Evolutionary conservation across 805 yeast species (phyloP).

Genomic region (Hanseniaspora jakobsenii): DNA sequence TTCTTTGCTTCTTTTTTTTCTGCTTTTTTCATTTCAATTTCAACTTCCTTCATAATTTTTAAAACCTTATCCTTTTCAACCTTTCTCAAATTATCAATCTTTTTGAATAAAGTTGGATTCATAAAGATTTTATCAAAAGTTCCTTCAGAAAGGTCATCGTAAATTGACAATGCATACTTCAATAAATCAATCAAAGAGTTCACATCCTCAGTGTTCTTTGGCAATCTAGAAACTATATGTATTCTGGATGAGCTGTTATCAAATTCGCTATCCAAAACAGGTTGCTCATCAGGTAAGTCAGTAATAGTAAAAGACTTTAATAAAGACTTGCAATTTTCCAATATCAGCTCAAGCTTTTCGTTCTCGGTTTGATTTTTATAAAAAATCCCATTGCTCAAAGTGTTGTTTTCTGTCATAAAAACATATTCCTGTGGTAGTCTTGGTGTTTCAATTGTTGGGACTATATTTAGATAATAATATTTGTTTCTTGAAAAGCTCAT

Average conservation of each 20-base stretch:
- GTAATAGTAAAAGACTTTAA: conserved; percentile 66
- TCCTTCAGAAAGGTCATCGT: conserved; percentile 46
- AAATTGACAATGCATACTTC: conserved; percentile 43
- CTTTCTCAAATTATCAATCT: conserved; percentile 66
- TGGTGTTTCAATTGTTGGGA: conserved; percentile 64
- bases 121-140: conserved; percentile 36
- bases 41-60: conserved; percentile 52
- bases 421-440: conserved; percentile 64
- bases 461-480: conserved; percentile 71
- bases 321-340: conserved; percentile 34
- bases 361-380: conserved; percentile 31
- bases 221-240: conserved; percentile 42
- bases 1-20: conserved; percentile 69
- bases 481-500: conserved; percentile 68
- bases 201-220: conserved; percentile 39
- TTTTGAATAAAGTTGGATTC: conserved; percentile 65
- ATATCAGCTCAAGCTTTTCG: conserved; percentile 35
- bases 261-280: conserved; percentile 46
- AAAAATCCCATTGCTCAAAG: conserved; percentile 52
- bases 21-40: conserved; percentile 64
- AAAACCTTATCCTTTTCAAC: conserved; percentile 56
- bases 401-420: conserved; percentile 80
- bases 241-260: conserved; percentile 38
- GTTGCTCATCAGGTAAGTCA: conserved; percentile 69
- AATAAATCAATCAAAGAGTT: conserved; percentile 40